Evolutionary conservation across 805 yeast genomes (phyloP).

Genomic region (Ogataea salicorniae): DNA sequence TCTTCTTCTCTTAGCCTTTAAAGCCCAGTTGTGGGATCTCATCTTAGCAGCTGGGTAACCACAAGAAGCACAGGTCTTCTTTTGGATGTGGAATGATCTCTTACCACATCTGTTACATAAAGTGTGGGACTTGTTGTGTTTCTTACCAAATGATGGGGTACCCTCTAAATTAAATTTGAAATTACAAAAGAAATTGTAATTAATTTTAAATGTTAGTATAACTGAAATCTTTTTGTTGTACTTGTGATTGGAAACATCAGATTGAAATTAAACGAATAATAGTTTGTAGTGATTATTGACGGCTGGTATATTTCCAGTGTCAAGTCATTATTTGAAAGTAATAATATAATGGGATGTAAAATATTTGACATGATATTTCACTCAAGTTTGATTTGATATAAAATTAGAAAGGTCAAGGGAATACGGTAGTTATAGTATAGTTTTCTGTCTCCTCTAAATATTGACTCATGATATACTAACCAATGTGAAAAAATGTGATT

Average conservation of each 20-base stretch:
- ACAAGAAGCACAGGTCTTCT: constrained; percentile 98
- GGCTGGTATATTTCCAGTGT: too few species aligned
- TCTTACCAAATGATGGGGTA: constrained; percentile 99
- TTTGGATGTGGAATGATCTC: constrained; percentile 98
- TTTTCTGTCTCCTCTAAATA: too few species aligned
- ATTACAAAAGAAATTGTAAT: neutral
- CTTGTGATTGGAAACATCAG: neutral
- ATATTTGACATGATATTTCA: too few species aligned
- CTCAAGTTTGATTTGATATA: too few species aligned
- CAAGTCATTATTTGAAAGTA: too few species aligned
- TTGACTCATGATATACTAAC: too few species aligned
- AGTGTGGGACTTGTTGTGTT: constrained; percentile 99
- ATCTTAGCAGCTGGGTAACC: constrained; percentile 99
- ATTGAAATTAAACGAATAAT: neutral
- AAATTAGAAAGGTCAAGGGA: too few species aligned
- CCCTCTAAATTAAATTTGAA: constrained; percentile 62
- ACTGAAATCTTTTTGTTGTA: too few species aligned
- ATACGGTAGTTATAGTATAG: too few species aligned
- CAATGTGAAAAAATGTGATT: too few species aligned
- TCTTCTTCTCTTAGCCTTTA: constrained; percentile 98
- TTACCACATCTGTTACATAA: constrained; percentile 98
- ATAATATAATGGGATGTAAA: too few species aligned
- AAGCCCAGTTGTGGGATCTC: constrained; percentile 99
- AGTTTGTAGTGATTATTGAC: too few species aligned
- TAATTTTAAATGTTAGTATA: constrained; percentile 1